A percentile compares a stretch with the other conserved stretches of the same genome.
These are phyloP conservation scores for Apiospora sp. DNA, from an alignment of 2,329 filamentous ascomycete genomes.

Conservation along the genomic window DNA sequence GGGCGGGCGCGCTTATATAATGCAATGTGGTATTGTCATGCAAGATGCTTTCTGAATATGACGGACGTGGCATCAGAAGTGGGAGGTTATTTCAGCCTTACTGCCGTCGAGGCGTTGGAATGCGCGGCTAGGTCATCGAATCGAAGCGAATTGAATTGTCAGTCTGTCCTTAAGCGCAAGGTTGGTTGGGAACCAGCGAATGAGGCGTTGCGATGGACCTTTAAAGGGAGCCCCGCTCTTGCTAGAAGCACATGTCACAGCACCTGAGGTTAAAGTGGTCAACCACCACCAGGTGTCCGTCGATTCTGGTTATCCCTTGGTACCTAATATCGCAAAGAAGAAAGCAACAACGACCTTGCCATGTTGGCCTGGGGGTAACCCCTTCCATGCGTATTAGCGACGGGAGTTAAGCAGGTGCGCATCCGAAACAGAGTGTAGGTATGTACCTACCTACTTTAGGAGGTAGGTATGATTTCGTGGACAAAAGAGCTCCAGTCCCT, in stretches of 20 bases:
- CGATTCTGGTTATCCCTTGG: neutral
- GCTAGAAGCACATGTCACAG: constrained; percentile 9
- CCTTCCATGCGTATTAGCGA: too few species aligned
- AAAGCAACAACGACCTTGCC: neutral
- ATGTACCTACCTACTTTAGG: too few species aligned
- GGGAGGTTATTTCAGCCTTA: constrained; percentile 17
- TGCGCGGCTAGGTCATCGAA: neutral
- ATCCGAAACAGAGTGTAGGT: neutral
- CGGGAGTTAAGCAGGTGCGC: neutral
- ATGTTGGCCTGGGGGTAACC: neutral
- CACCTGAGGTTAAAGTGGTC: neutral
- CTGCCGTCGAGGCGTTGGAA: neutral
- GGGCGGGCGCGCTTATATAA: neutral
- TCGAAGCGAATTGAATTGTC: constrained; percentile 4
- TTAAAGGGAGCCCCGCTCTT: neutral
- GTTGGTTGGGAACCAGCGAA: constrained; percentile 6
- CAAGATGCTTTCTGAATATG: neutral
- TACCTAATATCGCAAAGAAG: neutral
- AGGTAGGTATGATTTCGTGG: neutral
- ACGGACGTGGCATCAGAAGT: constrained; percentile 16
- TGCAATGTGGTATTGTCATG: neutral
- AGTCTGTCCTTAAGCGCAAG: constrained; percentile 16
- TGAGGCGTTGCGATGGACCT: constrained; percentile 1
- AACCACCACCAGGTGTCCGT: neutral
- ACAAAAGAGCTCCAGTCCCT: neutral